Base-by-base conservation (phyloP, 1,284 basidiomycete species). In the Ustilago bromivora region DNA sequence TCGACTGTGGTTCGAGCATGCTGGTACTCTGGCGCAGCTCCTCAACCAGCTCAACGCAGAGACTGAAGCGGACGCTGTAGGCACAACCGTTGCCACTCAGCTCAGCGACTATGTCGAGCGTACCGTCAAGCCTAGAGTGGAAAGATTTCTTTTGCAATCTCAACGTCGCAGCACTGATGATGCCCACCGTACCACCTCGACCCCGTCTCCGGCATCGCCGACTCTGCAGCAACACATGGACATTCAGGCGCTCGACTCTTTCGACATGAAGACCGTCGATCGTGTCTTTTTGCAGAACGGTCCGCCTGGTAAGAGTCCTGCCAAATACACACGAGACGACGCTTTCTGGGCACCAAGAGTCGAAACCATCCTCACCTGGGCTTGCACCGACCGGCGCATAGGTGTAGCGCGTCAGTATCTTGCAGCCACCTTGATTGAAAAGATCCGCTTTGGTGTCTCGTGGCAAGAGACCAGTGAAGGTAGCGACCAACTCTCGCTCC, bases 311-410 rank as follows among this genome's bases (percentile, higher is more conserved):
- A 34, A 43, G 49, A 43, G 52, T 19, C 63, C 57, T 0, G 28
- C 55, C n/a, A 76, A 59, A 35, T 49, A 51, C 31, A 51, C 57
- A 11, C 69, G 68, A 12, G 66, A 68, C 51, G 74, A 76, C 40
- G 57, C 53, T 4, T 11, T 61, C 23, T 76, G 74, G 74, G 54
- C 66, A n/a, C 35, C 66, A 0, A 51, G 71, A 28, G 58, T 78
- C 23, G 91, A 93, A 78, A 90, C 92, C 62, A 89, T 96, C 3
- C 89, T 96, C 32, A 93, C 92, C 0, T 96, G 94, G 95, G 91
- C 92, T 71, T 92, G 95, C 62, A 93, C 93, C 0, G 90, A 92
- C 8, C 88, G 93, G 35, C 93, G 92, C 51, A 56, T 43, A 0
- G 66, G 71, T 12, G 61, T 69, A 3, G 94, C 95, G 81, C 90